Conservation (phyloP, 768 basidiomycete genomes). For the Podaxis sp. region DNA sequence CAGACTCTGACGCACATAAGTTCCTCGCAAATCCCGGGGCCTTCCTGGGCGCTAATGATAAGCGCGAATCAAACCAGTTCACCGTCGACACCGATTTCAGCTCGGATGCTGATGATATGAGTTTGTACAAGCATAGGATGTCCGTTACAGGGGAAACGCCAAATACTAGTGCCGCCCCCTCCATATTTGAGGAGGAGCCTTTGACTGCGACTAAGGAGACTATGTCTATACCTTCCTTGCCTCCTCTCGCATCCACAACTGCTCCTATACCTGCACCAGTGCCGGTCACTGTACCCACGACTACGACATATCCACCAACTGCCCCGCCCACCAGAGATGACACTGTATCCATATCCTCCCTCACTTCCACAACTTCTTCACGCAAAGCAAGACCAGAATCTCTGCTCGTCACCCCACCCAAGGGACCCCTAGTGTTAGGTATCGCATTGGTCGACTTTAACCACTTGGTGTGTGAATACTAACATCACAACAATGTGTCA, state of each 20-base stretch:
- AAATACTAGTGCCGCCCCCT: slow-evolving; percentile 51
- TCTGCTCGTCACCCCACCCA: slow-evolving; percentile 59
- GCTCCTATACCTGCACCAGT: background rate
- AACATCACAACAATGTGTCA: slow-evolving; percentile 13
- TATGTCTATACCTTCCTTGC: slow-evolving; percentile 14
- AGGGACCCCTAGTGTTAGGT: slow-evolving; percentile 72
- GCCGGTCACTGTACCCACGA: slow-evolving; percentile 24
- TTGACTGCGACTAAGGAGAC: slow-evolving; percentile 26
- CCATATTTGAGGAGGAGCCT: slow-evolving; percentile 36
- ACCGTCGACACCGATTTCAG: slow-evolving; percentile 55
- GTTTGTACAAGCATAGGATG: slow-evolving; percentile 45
- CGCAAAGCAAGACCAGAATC: slow-evolving; percentile 80
- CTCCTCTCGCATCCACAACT: background rate
- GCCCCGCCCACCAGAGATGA: slow-evolving; percentile 39
- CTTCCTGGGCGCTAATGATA: slow-evolving; percentile 8
- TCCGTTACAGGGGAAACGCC: slow-evolving; percentile 41
- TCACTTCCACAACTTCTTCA: slow-evolving; percentile 58
- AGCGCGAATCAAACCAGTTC: slow-evolving; percentile 27
- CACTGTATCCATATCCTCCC: slow-evolving; percentile 60
- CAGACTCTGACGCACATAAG: slow-evolving; percentile 14
- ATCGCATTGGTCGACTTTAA: slow-evolving; percentile 95
- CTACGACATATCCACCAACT: slow-evolving; percentile 62
- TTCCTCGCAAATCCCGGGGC: slow-evolving; percentile 14
- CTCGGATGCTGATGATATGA: slow-evolving; percentile 54
- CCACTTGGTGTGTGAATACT: slow-evolving; percentile 65